phyloP scores from a whole-genome alignment of 805 yeast species.

The Kregervanrija pseudodelftensis region DNA sequence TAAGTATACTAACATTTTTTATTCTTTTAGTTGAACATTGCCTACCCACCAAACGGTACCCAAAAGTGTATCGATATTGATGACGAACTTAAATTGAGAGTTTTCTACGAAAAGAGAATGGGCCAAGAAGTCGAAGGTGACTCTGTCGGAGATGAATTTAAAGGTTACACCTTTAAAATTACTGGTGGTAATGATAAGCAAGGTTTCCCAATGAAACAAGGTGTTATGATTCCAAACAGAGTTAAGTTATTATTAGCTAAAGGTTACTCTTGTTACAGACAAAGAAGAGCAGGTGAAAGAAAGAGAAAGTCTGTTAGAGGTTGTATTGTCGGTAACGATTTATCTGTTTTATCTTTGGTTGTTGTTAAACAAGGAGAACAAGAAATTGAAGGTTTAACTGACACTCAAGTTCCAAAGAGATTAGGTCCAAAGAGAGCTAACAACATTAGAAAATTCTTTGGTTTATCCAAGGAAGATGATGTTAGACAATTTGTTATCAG shows the following conservation, averaged over 20 bases:
- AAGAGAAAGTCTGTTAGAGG: slow-evolving; percentile 99
- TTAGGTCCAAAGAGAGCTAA: slow-evolving; percentile 99
- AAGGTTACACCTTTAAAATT: slow-evolving; percentile 98
- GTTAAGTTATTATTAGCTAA: slow-evolving; percentile 89
- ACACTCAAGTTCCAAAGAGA: slow-evolving; percentile 94
- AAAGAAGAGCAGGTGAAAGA: slow-evolving; percentile 99
- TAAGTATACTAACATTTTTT: slow-evolving; percentile 15
- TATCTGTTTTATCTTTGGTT: slow-evolving; percentile 90
- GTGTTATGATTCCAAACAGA: slow-evolving; percentile 99
- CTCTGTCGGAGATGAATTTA: slow-evolving; percentile 96
- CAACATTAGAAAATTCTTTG: slow-evolving; percentile 99
- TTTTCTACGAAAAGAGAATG: slow-evolving; percentile 98
- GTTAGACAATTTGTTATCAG: slow-evolving; percentile 90
- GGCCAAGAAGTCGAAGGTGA: slow-evolving; percentile 99
- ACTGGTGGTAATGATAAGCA: slow-evolving; percentile 99
- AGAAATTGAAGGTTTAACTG: slow-evolving; percentile 95
- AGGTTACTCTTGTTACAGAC: slow-evolving; percentile 98
- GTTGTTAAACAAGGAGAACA: slow-evolving; percentile 96
- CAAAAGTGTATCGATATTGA: slow-evolving; percentile 97
- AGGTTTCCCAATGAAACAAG: slow-evolving; percentile 99
- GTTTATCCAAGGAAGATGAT: slow-evolving; percentile 91
- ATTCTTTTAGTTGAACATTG: slow-evolving; percentile 77
- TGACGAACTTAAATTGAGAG: slow-evolving; percentile 98
- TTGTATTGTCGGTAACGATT: slow-evolving; percentile 95
- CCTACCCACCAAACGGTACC: slow-evolving; percentile 99